A percentile compares a stretch with the other conserved stretches of the same genome.
Evolutionary conservation across 78 protist genomes (phyloP).

Genomic region (Chrysochromulina parva): DNA sequence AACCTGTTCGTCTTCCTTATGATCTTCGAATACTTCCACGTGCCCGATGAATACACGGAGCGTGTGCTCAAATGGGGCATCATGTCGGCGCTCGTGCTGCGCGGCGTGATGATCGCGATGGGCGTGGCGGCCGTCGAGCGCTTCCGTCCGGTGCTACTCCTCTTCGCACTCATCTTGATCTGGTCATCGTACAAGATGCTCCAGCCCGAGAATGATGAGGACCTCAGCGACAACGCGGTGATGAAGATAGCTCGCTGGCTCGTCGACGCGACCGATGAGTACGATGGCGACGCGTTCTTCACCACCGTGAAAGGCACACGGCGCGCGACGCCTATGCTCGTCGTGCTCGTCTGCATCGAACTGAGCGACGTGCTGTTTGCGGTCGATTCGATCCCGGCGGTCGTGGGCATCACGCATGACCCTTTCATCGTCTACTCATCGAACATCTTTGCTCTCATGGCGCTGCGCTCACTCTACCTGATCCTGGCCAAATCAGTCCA

Average conservation of each 20-base stretch:
- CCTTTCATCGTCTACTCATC: conserved; percentile 16
- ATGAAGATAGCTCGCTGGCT: not conserved
- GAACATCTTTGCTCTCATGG: not conserved
- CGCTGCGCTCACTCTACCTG: conserved; percentile 11
- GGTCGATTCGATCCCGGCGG: conserved; percentile 19
- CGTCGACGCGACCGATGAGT: not conserved
- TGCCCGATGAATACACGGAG: not conserved
- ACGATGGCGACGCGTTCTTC: not conserved
- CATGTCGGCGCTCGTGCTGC: not conserved
- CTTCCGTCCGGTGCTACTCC: not conserved
- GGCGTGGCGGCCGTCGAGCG: not conserved
- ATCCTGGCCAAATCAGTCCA: not conserved
- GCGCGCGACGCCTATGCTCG: conserved; percentile 14
- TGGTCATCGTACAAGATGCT: not conserved
- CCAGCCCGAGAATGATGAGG: not conserved
- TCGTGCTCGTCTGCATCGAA: conserved; percentile 11
- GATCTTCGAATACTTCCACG: not conserved
- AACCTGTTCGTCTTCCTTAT: conserved; percentile 27
- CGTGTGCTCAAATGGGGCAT: not conserved
- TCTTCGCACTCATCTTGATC: not conserved
- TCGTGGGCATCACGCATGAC: conserved; percentile 12
- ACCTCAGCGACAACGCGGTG: not conserved
- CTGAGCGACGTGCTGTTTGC: conserved; percentile 18
- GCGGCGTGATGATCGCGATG: not conserved
- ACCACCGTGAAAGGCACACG: not conserved